Evolutionary conservation across 306 rosid species (phyloP).

Genomic region (Sphenostylis stenocarpa): DNA sequence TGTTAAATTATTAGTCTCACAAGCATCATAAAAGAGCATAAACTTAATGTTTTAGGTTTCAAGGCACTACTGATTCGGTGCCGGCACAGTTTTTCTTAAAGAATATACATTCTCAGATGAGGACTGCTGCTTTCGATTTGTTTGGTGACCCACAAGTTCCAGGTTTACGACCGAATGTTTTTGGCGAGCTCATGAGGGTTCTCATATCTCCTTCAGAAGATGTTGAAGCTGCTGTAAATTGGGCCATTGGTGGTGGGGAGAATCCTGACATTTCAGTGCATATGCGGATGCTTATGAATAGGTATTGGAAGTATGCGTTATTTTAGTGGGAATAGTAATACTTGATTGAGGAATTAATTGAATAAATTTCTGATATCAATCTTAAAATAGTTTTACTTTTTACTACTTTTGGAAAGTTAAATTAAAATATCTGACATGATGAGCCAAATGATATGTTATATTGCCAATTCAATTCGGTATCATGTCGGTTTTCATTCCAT

Average conservation of each 20-base stretch:
- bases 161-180: conserved; percentile 75
- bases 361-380: background rate
- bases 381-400: background rate
- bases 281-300: conserved; percentile 94
- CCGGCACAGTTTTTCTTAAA: conserved; percentile 91
- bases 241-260: conserved; percentile 68
- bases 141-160: conserved; percentile 71
- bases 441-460: background rate
- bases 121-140: conserved; percentile 66
- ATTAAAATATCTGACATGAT: background rate
- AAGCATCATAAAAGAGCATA: conserved; percentile 34
- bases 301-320: conserved; percentile 41
- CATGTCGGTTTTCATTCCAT: background rate
- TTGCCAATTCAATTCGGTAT: background rate
- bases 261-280: conserved; percentile 93
- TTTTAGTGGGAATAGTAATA: background rate
- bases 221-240: conserved; percentile 77
- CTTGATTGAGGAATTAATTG: conserved; percentile 18
- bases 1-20: conserved; percentile 8
- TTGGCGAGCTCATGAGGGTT: conserved; percentile 92
- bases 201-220: conserved; percentile 85
- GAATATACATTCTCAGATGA: conserved; percentile 80
- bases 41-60: conserved; percentile 71
- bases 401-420: background rate
- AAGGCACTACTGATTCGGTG: conserved; percentile 84